Base-by-base conservation (phyloP, 371 early-diverging fungal species). In the Funneliformis caledonium region DNA sequence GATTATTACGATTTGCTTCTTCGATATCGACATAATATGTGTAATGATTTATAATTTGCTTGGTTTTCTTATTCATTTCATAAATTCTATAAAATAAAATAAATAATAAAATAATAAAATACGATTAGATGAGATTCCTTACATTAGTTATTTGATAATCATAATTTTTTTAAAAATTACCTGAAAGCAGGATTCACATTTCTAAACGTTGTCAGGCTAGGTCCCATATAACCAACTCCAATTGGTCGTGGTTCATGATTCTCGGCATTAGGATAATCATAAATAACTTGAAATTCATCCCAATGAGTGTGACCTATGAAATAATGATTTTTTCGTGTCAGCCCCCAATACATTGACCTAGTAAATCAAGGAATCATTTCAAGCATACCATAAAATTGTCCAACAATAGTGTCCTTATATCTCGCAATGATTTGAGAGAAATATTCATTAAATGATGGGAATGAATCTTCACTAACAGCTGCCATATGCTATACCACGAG, bases 181-280 rank as follows among this genome's bases (percentile, higher is more conserved):
- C 82, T 37, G 45, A 80, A 82, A 6, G 81, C 81, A 26, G 82
- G 82, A 48, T 82, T 82, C 31, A 82, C 8, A 43, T 80, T 42
- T 26, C 60, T 33, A 74, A 70, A 82, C 6, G 82, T 50, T 10
- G 82, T 82, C 7, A 82, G 72, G 42, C 75, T 74, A 31, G 82
- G 82, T 10, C 16, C 81, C 14, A 82, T 43, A 42, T 76, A 82
- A 31, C 52, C 50, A 7, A 82, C 68, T 42, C 76, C 76, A 59
- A 80, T 48, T 14, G 80, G 52, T 9, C 1, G 37, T 42, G 59
- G 50, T 26, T 47, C 43, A 31, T 70, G 19, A 12, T 11, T 31
- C 12, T 67, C 70, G 16, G n/a, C 22, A n/a, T 7, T 47, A 9
- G 9, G n/a, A 26, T 31, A 33, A 43, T 73, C 45, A 61, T 82